Evolutionary conservation across 2,329 filamentous ascomycete genomes (phyloP).

Genomic region (Claviceps digitariae): DNA sequence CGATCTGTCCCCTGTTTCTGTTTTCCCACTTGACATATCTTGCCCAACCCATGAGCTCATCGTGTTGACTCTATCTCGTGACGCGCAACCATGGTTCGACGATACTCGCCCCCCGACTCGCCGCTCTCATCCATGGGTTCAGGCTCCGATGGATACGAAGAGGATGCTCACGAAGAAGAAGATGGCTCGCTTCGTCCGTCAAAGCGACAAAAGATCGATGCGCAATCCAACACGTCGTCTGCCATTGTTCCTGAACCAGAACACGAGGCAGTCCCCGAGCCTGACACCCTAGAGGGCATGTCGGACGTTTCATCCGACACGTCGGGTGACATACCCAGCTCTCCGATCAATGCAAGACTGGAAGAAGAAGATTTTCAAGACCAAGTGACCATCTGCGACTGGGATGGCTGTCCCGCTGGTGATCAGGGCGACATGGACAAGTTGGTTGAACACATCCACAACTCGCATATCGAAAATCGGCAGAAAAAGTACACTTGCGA

Average conservation of each 20-base stretch:
- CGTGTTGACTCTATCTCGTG: not conserved
- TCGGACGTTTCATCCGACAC: constrained; percentile 82
- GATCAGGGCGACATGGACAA: constrained; percentile 71
- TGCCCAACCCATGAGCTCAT: not conserved
- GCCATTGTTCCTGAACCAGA: constrained; percentile 28
- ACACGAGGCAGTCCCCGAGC: constrained; percentile 31
- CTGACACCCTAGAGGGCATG: constrained; percentile 42
- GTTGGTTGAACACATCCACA: constrained; percentile 73
- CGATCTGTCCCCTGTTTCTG: not conserved
- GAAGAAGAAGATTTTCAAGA: constrained; percentile 66
- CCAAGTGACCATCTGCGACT: constrained; percentile 65
- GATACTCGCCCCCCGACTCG: constrained; percentile 28
- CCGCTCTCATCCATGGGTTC: constrained; percentile 34
- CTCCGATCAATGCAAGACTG: constrained; percentile 49
- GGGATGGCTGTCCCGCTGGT: constrained; percentile 60
- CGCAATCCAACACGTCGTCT: constrained; percentile 31
- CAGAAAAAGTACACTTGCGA: constrained; percentile 98
- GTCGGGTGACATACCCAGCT: constrained; percentile 69
- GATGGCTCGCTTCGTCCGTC: constrained; percentile 27
- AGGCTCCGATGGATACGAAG: constrained; percentile 30
- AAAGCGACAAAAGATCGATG: constrained; percentile 33
- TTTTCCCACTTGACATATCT: not conserved
- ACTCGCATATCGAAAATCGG: constrained; percentile 82
- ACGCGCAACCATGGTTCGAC: constrained; percentile 21
- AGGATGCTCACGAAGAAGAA: constrained; percentile 29